Evolutionary conservation across 2,329 filamentous ascomycete species (phyloP).

Genomic region (Hypoxylon rubiginosum): DNA sequence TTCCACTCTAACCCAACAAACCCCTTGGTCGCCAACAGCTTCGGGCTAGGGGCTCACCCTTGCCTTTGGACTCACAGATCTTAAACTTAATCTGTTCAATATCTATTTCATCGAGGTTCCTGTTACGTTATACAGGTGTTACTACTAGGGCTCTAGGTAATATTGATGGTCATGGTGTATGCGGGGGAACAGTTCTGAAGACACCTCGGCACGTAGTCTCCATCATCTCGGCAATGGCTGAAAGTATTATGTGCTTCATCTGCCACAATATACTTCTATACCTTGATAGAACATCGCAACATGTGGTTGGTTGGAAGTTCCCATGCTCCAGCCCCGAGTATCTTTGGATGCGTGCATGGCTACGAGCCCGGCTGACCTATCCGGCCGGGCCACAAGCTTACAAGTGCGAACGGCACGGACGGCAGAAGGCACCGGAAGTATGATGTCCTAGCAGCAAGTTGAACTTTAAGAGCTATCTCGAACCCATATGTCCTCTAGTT

Average conservation of each 20-base stretch:
- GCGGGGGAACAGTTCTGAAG: constrained; percentile 1
- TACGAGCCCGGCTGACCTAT: constrained; percentile 12
- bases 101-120: not conserved
- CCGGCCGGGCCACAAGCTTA: constrained; percentile 8
- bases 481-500: constrained; percentile 12
- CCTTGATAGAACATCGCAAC: not conserved
- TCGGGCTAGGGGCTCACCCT: constrained; percentile 15
- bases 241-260: constrained; percentile 5
- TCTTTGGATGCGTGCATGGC: constrained; percentile 14
- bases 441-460: constrained; percentile 1
- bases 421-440: constrained; percentile 22
- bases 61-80: constrained; percentile 19
- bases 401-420: constrained; percentile 18
- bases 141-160: not conserved
- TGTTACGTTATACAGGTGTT: not conserved
- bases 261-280: not conserved
- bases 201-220: constrained; percentile 1
- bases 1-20: not conserved
- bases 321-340: constrained; percentile 11
- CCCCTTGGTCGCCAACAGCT: constrained; percentile 2
- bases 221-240: not conserved
- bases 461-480: constrained; percentile 4
- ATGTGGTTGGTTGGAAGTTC: not conserved
- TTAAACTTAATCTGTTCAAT: constrained; percentile 27
- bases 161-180: constrained; percentile 6